Percentiles rank a stretch among this genome's conserved stretches.
Conservation (phyloP, 352 stramenopile species). For the Phytophthora litchii region DNA sequence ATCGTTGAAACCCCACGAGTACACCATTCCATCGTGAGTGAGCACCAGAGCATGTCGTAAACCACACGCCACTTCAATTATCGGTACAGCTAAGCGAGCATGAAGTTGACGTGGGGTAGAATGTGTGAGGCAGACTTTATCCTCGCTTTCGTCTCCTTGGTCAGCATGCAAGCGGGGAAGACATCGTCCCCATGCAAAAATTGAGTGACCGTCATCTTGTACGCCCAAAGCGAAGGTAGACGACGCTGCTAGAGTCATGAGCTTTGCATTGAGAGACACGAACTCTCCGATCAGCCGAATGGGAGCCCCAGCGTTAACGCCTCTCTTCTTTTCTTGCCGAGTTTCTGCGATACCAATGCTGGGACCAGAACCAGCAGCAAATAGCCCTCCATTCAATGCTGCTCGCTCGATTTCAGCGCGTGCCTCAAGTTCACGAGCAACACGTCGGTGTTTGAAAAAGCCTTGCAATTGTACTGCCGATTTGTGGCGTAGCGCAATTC, state of each 20-base stretch:
- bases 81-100: slow-evolving; percentile 29
- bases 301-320: slow-evolving; percentile 14
- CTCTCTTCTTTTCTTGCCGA: slow-evolving; percentile 14
- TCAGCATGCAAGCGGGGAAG: slow-evolving; percentile 46
- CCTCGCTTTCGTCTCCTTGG: background rate
- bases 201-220: slow-evolving; percentile 41
- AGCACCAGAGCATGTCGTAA: slow-evolving; percentile 62
- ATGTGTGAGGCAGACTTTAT: slow-evolving; percentile 27
- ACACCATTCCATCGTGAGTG: slow-evolving; percentile 59
- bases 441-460: slow-evolving; percentile 55
- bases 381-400: slow-evolving; percentile 64
- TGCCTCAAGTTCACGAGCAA: slow-evolving; percentile 55
- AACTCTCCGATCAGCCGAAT: slow-evolving; percentile 56
- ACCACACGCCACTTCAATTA: slow-evolving; percentile 47
- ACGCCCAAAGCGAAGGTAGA: slow-evolving; percentile 55
- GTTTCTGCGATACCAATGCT: slow-evolving; percentile 32
- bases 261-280: slow-evolving; percentile 44
- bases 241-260: slow-evolving; percentile 42
- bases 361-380: slow-evolving; percentile 52
- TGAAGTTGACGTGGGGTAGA: slow-evolving; percentile 33
- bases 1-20: slow-evolving; percentile 82
- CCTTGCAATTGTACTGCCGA: slow-evolving; percentile 55
- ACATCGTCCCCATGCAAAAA: slow-evolving; percentile 63
- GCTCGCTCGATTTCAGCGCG: slow-evolving; percentile 55
- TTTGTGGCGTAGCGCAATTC: slow-evolving; percentile 41